Base-by-base conservation (phyloP, 352 stramenopile species). In the Globisporangium cystogenes region DNA sequence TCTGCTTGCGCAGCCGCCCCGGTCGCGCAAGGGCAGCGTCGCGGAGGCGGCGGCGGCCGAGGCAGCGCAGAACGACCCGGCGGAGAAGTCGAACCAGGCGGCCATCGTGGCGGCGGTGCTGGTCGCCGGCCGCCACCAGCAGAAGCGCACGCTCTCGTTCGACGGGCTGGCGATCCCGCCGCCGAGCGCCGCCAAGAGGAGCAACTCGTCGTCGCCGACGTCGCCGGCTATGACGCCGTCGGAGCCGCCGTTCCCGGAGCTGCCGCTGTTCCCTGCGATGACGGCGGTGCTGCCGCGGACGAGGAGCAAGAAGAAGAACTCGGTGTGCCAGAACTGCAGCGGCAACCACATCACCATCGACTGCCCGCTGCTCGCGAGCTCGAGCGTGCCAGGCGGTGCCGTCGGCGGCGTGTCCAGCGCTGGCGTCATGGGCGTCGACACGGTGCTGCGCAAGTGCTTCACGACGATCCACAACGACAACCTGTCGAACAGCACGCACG, bases 381-480 rank as follows among this genome's bases (percentile, higher is more conserved):
- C 74, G 15, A 27, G 86, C 18, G 40, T 74, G 1, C 45, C 72
- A 29, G 51, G 39, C 50, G 23, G 36, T 62, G n/a, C n/a, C n/a
- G 14, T 18, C 64, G 27, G 39, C 5, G 20, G 24, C 21, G 46
- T 45, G 6, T 44, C 56, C 37, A 35, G 33, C 0, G 40, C 48
- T 4, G n/a, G 36, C 31, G 65, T 50, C 33, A 58, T 44, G 40
- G 42, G 51, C 27, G 76, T 90, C 11, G 83, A 90, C 52, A 90
- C 81, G 29, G 72, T 87, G 46, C 65, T 93, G n/a, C 79, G 83
- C 44, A 93, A 92, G 56, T 89, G 76, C 58, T 93, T 87, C 53
- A 93, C 83, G 33, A 91, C 79, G 8, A 84, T 91, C 40, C 83
- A 93, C 64, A 93, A 93, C 53, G 79, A 87, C 62, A 90, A 90